Evolutionary conservation across 2,329 filamentous ascomycete species (phyloP).

Genomic region (Pseudogymnoascus sp.): DNA sequence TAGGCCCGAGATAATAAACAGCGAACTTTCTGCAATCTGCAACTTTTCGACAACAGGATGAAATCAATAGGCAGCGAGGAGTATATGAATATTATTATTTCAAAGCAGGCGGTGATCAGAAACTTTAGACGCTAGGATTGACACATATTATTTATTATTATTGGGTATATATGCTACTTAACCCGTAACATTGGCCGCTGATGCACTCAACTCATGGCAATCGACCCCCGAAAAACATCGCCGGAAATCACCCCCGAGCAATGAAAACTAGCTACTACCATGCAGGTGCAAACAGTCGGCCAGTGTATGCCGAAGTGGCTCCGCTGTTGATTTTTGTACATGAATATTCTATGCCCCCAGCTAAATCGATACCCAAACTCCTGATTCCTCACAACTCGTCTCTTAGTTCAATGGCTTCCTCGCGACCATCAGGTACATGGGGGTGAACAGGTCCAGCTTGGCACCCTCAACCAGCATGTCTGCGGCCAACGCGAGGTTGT

Average conservation of each 20-base stretch:
- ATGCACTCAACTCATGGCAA: conserved; percentile 6
- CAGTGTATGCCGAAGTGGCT: background rate
- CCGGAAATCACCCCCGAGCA: conserved; percentile 7
- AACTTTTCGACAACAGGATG: background rate
- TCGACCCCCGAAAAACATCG: background rate
- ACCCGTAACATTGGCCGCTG: background rate
- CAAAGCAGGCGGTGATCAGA: conserved; percentile 1
- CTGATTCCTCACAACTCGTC: background rate
- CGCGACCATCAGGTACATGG: conserved; percentile 96
- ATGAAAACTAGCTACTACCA: conserved; percentile 2
- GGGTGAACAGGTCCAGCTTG: conserved; percentile 86
- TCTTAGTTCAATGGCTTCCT: conserved; percentile 56
- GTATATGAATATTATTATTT: background rate
- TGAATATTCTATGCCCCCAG: conserved; percentile 7
- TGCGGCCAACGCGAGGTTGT: conserved; percentile 72
- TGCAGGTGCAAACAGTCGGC: background rate
- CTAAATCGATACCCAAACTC: conserved; percentile 1
- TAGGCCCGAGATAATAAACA: conserved; percentile 5
- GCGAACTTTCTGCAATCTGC: no score
- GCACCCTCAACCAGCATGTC: conserved; percentile 84
- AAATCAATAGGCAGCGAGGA: background rate
- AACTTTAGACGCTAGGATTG: background rate
- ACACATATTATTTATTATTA: conserved; percentile 7
- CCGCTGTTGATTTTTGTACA: conserved; percentile 5
- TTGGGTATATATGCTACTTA: conserved; percentile 1